These are phyloP conservation scores for Artemisia tridentata DNA, from an alignment of 129 eudicot genomes.

Conservation along the genomic window DNA sequence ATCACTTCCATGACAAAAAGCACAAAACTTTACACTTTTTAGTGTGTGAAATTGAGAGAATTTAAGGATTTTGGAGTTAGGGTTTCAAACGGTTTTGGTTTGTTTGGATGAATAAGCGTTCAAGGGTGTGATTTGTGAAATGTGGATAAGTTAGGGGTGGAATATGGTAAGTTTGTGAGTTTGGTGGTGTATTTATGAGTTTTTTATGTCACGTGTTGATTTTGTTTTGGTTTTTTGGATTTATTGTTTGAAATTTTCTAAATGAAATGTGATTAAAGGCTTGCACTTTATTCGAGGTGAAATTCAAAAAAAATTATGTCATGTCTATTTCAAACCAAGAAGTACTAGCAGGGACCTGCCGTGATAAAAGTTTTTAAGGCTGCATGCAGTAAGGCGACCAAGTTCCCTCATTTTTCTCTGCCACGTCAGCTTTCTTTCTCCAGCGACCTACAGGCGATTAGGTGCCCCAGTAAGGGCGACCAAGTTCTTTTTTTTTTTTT, in stretches of 20 bases:
- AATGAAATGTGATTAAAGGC: conserved; percentile 29
- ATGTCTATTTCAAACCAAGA: no score
- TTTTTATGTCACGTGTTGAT: conserved; percentile 28
- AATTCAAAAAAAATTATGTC: no score
- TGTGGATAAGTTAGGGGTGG: background rate
- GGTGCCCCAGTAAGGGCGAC: no score
- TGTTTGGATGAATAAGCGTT: background rate
- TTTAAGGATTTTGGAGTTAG: conserved; percentile 1
- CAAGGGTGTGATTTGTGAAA: background rate
- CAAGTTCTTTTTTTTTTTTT: no score
- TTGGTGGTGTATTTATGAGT: background rate
- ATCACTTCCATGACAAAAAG: conserved; percentile 43
- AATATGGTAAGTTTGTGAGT: background rate
- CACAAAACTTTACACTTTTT: background rate
- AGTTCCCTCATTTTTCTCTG: no score
- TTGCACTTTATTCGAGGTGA: conserved; percentile 12
- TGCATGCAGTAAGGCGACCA: no score
- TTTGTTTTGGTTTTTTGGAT: conserved; percentile 33
- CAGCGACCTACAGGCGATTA: no score
- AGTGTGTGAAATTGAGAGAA: conserved; percentile 12
- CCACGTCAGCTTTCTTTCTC: no score
- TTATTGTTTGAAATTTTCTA: conserved; percentile 22
- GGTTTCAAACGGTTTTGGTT: conserved; percentile 16
- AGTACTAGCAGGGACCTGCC: no score
- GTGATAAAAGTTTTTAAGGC: no score